These are phyloP conservation scores for Chiua sp. DNA, from an alignment of 1,284 basidiomycete genomes.

Conservation along the genomic window DNA sequence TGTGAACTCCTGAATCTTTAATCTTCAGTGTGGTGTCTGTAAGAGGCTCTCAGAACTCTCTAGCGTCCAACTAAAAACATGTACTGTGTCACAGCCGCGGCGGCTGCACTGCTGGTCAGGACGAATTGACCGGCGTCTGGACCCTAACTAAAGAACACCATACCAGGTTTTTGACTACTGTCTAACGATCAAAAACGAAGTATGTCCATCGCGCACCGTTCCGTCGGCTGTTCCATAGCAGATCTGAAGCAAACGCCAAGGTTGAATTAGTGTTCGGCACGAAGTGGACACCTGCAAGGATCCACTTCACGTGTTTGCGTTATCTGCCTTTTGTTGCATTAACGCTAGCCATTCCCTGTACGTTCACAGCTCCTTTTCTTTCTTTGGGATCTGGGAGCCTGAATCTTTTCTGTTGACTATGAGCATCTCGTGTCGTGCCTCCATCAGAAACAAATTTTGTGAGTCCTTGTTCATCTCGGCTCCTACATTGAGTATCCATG, in stretches of 20 bases:
- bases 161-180: conserved; percentile 24
- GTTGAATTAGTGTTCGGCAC: conserved; percentile 21
- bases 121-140: background rate
- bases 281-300: conserved; percentile 23
- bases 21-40: conserved; percentile 20
- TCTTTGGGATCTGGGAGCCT: no score
- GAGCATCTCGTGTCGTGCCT: conserved; percentile 6
- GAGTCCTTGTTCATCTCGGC: background rate
- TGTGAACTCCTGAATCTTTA: background rate
- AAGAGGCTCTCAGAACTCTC: conserved; percentile 1
- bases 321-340: conserved; percentile 32
- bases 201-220: background rate
- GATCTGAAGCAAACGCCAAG: conserved; percentile 5
- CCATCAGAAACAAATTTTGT: no score
- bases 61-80: background rate
- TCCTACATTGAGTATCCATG: no score
- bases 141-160: background rate
- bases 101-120: conserved; percentile 18
- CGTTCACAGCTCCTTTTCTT: background rate
- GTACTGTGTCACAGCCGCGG: conserved; percentile 11
- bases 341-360: conserved; percentile 22
- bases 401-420: no score
- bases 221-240: background rate
- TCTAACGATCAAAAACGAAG: conserved; percentile 23
- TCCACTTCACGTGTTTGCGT: conserved; percentile 24